Evolutionary conservation across 495 filamentous ascomycete species (phyloP), one percentile per base, ranked within the genome.

Genomic region (Aspergillus funiculosus): DNA sequence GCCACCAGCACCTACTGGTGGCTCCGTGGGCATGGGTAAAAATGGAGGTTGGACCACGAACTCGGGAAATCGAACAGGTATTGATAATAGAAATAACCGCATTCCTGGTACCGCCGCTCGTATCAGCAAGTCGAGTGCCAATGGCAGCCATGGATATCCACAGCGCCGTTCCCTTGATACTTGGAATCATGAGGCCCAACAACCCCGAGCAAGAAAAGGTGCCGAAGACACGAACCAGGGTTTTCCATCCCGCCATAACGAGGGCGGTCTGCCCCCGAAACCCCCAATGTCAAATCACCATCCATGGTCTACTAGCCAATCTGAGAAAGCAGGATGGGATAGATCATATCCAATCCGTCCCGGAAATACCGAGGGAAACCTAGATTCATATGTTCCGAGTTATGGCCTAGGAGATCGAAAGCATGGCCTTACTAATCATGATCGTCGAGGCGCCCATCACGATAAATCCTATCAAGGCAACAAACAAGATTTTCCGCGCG

Each of bases 1-100:
- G 35, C 91, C 92, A 18, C 92, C 92, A 13, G 90, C 89, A 14
- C 94, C 92, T 9, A 86, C 89, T 51, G 89, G 88, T 15, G 88
- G 86, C 10, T 87, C 85, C 8, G 86, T 94, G 14, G 91, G 92
- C 11, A 80, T 82, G 52, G 82, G 84, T 13, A 77, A 79, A 22
- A 79, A 80, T 53, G 77, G 78, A 39, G 81, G 81, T 31, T 82
- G 73, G 72, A 38, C 60, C 19, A 53, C 59, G 19, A 64, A 59
- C 13, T 59, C 65, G 14, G 61, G 60, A 17, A 51, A 60, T 34
- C 58, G 62, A 39, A 29, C 49, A 25, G 56, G 50, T 20, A 38
- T 56, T 1, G 64, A 68, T 30, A 57, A 54, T 20, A 59, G 57
- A 41, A 60, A 51, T 24, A 61, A 54, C 46, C 67, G 67, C 3